Evolutionary conservation across 306 rosid species (phyloP), one percentile per base, ranked within the genome.

Genomic region (Fragaria ananassa): DNA sequence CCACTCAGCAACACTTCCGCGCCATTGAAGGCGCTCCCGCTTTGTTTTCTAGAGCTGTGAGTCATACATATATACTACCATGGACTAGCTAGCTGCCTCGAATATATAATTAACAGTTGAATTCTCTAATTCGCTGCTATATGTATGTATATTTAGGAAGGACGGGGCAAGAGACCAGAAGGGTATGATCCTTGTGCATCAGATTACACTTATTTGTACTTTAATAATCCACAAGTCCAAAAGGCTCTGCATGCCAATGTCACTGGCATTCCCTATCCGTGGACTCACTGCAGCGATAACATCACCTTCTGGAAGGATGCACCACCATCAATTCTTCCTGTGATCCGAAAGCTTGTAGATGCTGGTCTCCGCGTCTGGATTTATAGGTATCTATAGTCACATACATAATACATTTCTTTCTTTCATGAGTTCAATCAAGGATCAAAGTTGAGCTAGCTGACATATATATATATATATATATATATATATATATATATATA

Each of bases 341-440:
- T 82, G 10, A 81, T 93, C 23, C 81, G 68, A 51, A 93, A 89
- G 87, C 96, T 93, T 41, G 72, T 88, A 29, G 89, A 78, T 5
- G 91, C 89, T 1, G 97, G 98, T 21, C 72, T 93, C 60, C 90
- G 98, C 11, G 25, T 93, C 35, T 93, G 98, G 98, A 76, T 93
- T 84, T 93, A 78, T 72, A 93, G 95, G 95, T 93, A 84, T 27
- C 1, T 61, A 60, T 25, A 58, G 10, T 29, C 67, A 61, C 23
- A 34, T 15, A 42, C 11, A 42, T 42, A 8, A 42, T 0, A 34
- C 10, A 15, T 14, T 27, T 12, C 14, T 4, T 27, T 10, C 18
- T 13, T 27, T 29, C 31, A 62, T 42, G 46, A 42, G 10, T 13
- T 13, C 17, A 54, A 18, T 56, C 0, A 2, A 27, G 15, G 19